A percentile compares a stretch with the other conserved stretches of the same genome.
Evolutionary conservation across 2,329 filamentous ascomycete genomes (phyloP).

Genomic region (Scleromitrula shiraiana): DNA sequence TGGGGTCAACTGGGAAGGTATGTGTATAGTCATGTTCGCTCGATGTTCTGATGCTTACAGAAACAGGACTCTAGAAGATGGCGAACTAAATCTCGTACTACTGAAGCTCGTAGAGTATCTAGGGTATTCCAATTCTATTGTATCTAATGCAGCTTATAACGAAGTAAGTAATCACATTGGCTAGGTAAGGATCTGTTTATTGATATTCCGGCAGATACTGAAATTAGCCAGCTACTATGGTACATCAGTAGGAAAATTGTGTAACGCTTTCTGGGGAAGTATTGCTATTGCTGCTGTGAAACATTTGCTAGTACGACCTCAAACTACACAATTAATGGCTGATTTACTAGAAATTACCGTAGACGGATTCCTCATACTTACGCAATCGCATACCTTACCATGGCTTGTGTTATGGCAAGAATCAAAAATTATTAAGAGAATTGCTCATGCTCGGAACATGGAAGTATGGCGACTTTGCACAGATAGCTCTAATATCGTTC

Average conservation of each 20-base stretch:
- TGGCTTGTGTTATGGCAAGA: slow-evolving; percentile 76
- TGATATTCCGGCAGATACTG: slow-evolving; percentile 44
- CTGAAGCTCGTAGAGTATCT: slow-evolving; percentile 80
- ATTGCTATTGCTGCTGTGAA: slow-evolving; percentile 77
- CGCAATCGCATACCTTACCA: slow-evolving; percentile 76
- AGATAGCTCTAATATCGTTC: slow-evolving; percentile 47
- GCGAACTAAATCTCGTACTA: slow-evolving; percentile 80
- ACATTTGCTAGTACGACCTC: slow-evolving; percentile 72
- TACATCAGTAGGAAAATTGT: slow-evolving; percentile 59
- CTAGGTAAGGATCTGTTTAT: background rate
- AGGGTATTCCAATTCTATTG: slow-evolving; percentile 70
- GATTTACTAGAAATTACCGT: slow-evolving; percentile 73
- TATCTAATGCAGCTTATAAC: slow-evolving; percentile 74
- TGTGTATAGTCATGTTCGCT: slow-evolving; percentile 17
- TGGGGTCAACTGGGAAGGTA: slow-evolving; percentile 77
- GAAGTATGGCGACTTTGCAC: slow-evolving; percentile 51
- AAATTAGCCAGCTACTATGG: slow-evolving; percentile 60
- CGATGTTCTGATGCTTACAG: slow-evolving; percentile 10
- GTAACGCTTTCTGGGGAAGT: slow-evolving; percentile 83
- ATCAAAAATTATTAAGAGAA: slow-evolving; percentile 68
- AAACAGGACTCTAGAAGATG: slow-evolving; percentile 58
- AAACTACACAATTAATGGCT: slow-evolving; percentile 71
- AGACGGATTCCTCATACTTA: slow-evolving; percentile 62
- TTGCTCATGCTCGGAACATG: slow-evolving; percentile 66
- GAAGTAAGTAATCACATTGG: slow-evolving; percentile 48